These are phyloP conservation scores for Boletus sp. DNA, from an alignment of 768 basidiomycete species.

Conservation along the genomic window DNA sequence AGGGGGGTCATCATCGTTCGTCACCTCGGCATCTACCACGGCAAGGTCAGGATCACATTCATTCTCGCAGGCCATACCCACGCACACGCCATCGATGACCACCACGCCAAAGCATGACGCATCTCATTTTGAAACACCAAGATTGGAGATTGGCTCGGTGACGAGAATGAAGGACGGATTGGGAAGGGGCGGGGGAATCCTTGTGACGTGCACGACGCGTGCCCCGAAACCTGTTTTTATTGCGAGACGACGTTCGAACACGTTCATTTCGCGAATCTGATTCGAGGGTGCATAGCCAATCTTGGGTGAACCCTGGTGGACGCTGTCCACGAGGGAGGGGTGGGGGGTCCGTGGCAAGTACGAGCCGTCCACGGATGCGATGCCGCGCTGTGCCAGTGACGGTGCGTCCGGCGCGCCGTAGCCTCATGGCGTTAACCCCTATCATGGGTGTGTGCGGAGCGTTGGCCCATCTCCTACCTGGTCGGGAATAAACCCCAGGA, in stretches of 20 bases:
- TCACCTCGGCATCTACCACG: conserved; percentile 8
- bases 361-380: not conserved
- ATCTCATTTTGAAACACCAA: conserved; percentile 15
- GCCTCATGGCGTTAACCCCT: conserved; percentile 20
- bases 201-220: conserved; percentile 18
- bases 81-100: conserved; percentile 2
- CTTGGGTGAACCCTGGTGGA: conserved; percentile 13
- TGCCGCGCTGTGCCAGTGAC: conserved; percentile 4
- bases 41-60: not conserved
- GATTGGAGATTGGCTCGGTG: conserved; percentile 17
- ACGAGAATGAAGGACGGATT: not conserved
- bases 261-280: conserved; percentile 26
- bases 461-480: not conserved
- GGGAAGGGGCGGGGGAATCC: not conserved
- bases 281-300: conserved; percentile 24
- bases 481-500: conserved; percentile 3
- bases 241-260: conserved; percentile 1
- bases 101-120: conserved; percentile 21
- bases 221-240: not conserved
- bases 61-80: conserved; percentile 1
- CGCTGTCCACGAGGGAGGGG: conserved; percentile 3
- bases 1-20: not conserved
- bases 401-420: conserved; percentile 14
- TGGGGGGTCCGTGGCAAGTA: not conserved
- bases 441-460: not conserved